Evolutionary conservation across 805 yeast species (phyloP), one percentile per base, ranked within the genome.

Genomic region (Danielia reshetovae): DNA sequence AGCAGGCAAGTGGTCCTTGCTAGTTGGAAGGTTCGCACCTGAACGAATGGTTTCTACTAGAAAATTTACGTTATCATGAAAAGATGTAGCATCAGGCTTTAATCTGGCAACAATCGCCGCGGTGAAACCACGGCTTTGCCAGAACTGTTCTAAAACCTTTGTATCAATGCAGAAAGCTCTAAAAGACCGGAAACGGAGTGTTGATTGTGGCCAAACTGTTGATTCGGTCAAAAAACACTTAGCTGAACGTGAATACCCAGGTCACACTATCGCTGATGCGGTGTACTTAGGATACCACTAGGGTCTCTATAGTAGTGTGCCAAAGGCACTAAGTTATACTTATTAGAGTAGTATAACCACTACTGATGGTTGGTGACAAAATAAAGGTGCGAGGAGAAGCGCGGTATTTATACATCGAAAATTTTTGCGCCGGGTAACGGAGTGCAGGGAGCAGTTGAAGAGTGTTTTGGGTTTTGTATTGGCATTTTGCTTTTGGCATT

Each of bases 101-200:
- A 67, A 67, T 67, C 67, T 69, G 67, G 35, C 36, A 58, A 49
- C 54, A 57, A 47, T 48, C 42, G 54, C 38, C 45, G 45, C 48
- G 36, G 37, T 45, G n/a, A 41, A 40, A 42, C 49, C 25, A 32
- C 29, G 37, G 36, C 46, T 32, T 28, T 53, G 62, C 46, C 58
- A 57, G 65, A 63, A 49, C 62, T 61, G 18, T 50, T 21, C 46
- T 52, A 49, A 45, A 43, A 48, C 53, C 52, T 55, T 45, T 53
- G n/a, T n/a, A 60, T 63, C 66, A 49, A 54, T 54, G 58, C 59
- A 47, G 49, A 32, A 48, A 53, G 60, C 46, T 79, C 83, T 79
- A 79, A 79, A 81, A 70, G 75, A 74, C 83, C 80, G 77, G 22
- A 77, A 78, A 79, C 85, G 85, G 75, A 79, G 78, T 74, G 69